Percentiles rank a stretch among this genome's conserved stretches.
phyloP scores from a whole-genome alignment of 2,329 filamentous ascomycete species.

The Onygenales sp. region DNA sequence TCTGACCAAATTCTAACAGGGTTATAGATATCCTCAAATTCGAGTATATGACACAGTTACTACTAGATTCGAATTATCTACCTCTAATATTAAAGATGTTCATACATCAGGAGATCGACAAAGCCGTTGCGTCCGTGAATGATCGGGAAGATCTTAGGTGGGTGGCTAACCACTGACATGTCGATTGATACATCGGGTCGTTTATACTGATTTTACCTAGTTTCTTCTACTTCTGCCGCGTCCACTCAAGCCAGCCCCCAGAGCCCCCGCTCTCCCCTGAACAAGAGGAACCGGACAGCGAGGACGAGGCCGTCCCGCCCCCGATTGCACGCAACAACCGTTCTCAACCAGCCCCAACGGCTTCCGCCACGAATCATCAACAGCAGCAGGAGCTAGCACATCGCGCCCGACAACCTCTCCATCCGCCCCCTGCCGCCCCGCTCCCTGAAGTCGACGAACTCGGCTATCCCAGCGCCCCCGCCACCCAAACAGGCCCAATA shows the following conservation, averaged over 20 bases:
- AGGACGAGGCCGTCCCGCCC: conserved; percentile 72
- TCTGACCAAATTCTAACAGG: conserved; percentile 2
- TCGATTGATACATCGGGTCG: background rate
- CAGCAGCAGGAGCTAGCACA: conserved; percentile 2
- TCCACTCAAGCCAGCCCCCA: conserved; percentile 53
- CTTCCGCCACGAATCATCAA: conserved; percentile 11
- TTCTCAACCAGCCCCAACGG: conserved; percentile 26
- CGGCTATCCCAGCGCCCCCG: conserved; percentile 63
- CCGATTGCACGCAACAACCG: conserved; percentile 60
- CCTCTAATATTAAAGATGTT: conserved; percentile 88
- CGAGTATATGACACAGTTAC: conserved; percentile 85
- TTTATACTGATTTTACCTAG: conserved; percentile 33
- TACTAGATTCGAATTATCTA: conserved; percentile 91
- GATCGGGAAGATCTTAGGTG: conserved; percentile 76
- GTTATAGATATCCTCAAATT: conserved; percentile 77
- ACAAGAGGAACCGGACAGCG: conserved; percentile 29
- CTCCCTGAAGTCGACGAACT: conserved; percentile 68
- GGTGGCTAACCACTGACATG: conserved; percentile 13
- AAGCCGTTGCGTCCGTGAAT: conserved; percentile 74
- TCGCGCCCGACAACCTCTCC: background rate
- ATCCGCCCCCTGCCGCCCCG: conserved; percentile 7
- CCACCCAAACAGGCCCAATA: conserved; percentile 44
- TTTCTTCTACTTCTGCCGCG: conserved; percentile 85
- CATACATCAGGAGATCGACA: conserved; percentile 87
- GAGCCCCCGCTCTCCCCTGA: conserved; percentile 24